Conservation (phyloP, 2,329 filamentous ascomycete genomes). For the Claviceps arundinis region DNA sequence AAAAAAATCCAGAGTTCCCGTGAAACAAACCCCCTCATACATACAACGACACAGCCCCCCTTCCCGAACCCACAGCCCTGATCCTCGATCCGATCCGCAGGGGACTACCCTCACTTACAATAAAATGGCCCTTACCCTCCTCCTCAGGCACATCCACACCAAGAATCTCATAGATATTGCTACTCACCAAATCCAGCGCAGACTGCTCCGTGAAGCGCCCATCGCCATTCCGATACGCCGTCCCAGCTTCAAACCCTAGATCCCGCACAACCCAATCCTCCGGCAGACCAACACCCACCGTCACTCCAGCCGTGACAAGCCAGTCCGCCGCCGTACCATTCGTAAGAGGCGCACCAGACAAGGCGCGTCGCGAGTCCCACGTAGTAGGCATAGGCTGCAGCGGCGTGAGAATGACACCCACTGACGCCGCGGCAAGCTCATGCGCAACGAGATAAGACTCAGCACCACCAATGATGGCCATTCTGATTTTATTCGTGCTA, state of each 20-base stretch:
- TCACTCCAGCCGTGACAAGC: constrained; percentile 45
- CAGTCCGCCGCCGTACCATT: constrained; percentile 49
- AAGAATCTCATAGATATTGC: constrained; percentile 44
- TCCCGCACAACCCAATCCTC: constrained; percentile 52
- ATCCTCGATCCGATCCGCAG: constrained; percentile 44
- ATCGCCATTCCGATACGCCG: constrained; percentile 40
- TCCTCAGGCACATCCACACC: constrained; percentile 26
- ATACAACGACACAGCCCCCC: constrained; percentile 22
- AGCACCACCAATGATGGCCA: constrained; percentile 48
- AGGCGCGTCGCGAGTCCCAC: constrained; percentile 50
- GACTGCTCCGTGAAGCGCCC: constrained; percentile 39
- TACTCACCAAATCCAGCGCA: constrained; percentile 43
- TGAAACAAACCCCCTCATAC: constrained; percentile 8
- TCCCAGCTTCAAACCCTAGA: constrained; percentile 45
- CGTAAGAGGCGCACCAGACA: constrained; percentile 52
- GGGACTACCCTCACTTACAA: constrained; percentile 50
- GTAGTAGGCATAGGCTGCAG: constrained; percentile 37
- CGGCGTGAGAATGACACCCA: constrained; percentile 48
- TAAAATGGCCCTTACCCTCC: constrained; percentile 33
- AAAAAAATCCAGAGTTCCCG: no score
- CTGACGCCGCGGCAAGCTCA: constrained; percentile 40
- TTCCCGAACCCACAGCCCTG: constrained; percentile 32
- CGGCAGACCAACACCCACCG: constrained; percentile 42
- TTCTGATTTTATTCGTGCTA: constrained; percentile 24
- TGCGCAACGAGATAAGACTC: constrained; percentile 47